A percentile compares a stretch with the other conserved stretches of the same genome.
Conservation (phyloP, 495 filamentous ascomycete genomes). For the Aspergillus mulundensis region DNA sequence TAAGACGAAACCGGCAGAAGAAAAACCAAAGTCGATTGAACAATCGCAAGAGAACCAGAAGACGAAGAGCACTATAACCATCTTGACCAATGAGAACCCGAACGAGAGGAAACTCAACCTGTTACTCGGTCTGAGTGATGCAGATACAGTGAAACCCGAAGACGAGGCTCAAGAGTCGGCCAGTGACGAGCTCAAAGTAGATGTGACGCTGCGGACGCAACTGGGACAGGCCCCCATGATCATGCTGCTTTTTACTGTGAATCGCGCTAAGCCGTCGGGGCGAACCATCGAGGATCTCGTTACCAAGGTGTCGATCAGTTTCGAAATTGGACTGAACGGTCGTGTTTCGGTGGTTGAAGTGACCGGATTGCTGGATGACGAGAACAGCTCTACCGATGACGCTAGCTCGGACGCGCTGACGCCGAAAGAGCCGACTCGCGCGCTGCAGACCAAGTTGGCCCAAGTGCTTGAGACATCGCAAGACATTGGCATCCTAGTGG, state of each 20-base stretch:
- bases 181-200: slow-evolving; percentile 35
- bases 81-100: slow-evolving; percentile 40
- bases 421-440: slow-evolving; percentile 25
- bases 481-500: slow-evolving; percentile 57
- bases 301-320: slow-evolving; percentile 33
- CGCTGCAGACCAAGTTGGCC: slow-evolving; percentile 37
- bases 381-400: slow-evolving; percentile 8
- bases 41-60: neutral
- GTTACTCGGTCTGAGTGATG: slow-evolving; percentile 19
- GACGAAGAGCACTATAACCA: slow-evolving; percentile 17
- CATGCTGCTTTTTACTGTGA: slow-evolving; percentile 39
- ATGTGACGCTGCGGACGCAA: slow-evolving; percentile 43
- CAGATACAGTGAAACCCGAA: neutral
- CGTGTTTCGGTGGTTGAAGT: slow-evolving; percentile 45
- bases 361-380: slow-evolving; percentile 26
- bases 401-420: slow-evolving; percentile 23
- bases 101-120: slow-evolving; percentile 33
- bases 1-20: neutral
- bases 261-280: slow-evolving; percentile 8
- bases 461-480: slow-evolving; percentile 42
- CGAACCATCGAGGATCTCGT: neutral
- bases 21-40: neutral
- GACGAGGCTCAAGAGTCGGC: neutral
- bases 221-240: slow-evolving; percentile 41
- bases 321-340: slow-evolving; percentile 63